Evolutionary conservation across 2,329 filamentous ascomycete genomes (phyloP), one percentile per base, ranked within the genome.

Genomic region (Xenoacremonium recifei): DNA sequence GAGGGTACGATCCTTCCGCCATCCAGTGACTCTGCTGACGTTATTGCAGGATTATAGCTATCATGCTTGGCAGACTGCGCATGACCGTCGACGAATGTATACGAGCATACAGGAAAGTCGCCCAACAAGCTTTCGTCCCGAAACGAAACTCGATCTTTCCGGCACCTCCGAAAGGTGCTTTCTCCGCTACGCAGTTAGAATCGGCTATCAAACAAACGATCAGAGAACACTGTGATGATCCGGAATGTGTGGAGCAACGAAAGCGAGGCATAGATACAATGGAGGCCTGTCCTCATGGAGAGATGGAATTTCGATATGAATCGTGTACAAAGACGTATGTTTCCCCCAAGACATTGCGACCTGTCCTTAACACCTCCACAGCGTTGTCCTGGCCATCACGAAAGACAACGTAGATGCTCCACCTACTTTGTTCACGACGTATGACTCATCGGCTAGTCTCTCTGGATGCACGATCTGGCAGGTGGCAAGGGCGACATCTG

Each of bases 11-110:
- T 27, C n/a, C 9, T 25, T 12, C 4, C 19, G 17, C 16, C 23
- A 32, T 32, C 29, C 15, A 11, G 29, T 32, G 9, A 32, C 29
- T 32, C 16, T 25, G 18, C 7, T 40, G 18, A n/a, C 9, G n/a
- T 5, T 49, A 50, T 27, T 56, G 20, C 57, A 32, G 53, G 47
- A 43, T 70, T 6, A 67, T 70, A 16, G 66, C 68, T 4, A 59
- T 71, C 19, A 68, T 72, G 62, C 60, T 71, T 11, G 65, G 67
- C n/a, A 60, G 65, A 4, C 54, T 72, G 3, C 45, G 61, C 34
- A 67, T 71, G 63, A 59, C 51, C 18, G 51, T 69, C 25, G 53
- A 63, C 10, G 61, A 69, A 13, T 67, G 63, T 42, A 66, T 68
- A 19, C 40, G 57, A 18, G 61, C 40, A 4, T 49, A 49, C 66